Evolutionary conservation across 2,329 filamentous ascomycete species (phyloP).

Genomic region (Aureobasidium sp.): DNA sequence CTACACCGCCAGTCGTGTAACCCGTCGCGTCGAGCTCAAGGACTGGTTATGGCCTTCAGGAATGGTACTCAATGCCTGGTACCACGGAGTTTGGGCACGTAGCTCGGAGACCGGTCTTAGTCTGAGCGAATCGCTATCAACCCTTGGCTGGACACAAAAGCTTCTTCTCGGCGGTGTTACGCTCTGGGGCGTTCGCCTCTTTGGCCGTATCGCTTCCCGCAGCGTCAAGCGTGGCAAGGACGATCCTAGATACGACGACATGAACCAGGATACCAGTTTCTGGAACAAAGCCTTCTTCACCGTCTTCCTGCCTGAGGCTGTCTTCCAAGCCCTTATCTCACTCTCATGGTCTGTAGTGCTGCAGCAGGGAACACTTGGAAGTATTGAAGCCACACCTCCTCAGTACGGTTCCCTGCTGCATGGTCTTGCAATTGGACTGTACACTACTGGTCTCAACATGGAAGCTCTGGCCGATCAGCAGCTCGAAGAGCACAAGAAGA

Average conservation of each 20-base stretch:
- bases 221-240: slow-evolving; percentile 44
- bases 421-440: slow-evolving; percentile 39
- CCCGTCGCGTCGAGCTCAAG: slow-evolving; percentile 49
- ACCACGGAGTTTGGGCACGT: slow-evolving; percentile 47
- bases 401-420: neutral
- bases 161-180: slow-evolving; percentile 49
- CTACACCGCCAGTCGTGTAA: slow-evolving; percentile 44
- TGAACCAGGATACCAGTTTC: slow-evolving; percentile 45
- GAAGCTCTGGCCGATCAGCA: slow-evolving; percentile 51
- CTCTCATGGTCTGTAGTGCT: slow-evolving; percentile 50
- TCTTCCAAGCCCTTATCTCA: slow-evolving; percentile 48
- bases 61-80: slow-evolving; percentile 49
- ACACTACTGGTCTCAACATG: slow-evolving; percentile 46
- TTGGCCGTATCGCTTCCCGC: slow-evolving; percentile 45
- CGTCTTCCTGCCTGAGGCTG: slow-evolving; percentile 48
- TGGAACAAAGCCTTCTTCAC: slow-evolving; percentile 49
- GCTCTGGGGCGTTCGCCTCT: slow-evolving; percentile 48
- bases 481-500: slow-evolving; percentile 42
- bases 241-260: slow-evolving; percentile 45
- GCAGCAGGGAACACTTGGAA: neutral
- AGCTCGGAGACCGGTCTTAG: slow-evolving; percentile 39
- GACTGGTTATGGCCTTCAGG: slow-evolving; percentile 50
- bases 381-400: slow-evolving; percentile 26
- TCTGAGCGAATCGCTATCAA: slow-evolving; percentile 37
- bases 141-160: slow-evolving; percentile 46